Base-by-base conservation (phyloP, 164 flowering plant species). In the Cinnamomum micranthum region DNA sequence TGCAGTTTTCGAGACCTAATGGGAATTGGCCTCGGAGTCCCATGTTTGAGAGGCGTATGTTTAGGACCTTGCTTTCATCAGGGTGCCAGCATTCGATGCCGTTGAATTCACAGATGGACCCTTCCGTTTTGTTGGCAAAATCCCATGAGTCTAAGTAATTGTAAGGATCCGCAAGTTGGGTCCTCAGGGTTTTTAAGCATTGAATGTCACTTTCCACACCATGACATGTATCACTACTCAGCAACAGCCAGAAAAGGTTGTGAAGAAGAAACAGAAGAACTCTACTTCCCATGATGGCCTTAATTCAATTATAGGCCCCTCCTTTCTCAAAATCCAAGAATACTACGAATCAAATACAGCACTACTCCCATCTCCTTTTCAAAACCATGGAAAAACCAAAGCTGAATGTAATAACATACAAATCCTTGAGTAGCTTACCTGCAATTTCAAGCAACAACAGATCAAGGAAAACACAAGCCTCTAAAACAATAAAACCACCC, bases 41-140 rank as follows among this genome's bases (percentile, higher is more conserved):
- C 86, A 87, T 78, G 74, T 79, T 83, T 0, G 88, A 62, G 41
- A 93, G 87, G 35, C 67, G 70, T 69, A 93, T 78, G 65, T 85
- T 89, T 52, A 93, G 65, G 24, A 93, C 93, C 80, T 62, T 86
- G 76, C 77, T 88, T 83, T 93, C 97, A 51, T 89, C 83, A 0
- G 84, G 84, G 74, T 93, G 95, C 97, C 97, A 93, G 71, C 97
- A 93, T 0, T 86, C 88, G 15, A 93, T 76, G 50, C 97, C 97
- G 4, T 20, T 51, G 76, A 90, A 93, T n/a, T 66, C 81, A 73
- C 96, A 93, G 78, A 93, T 93, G 74, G 76, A 85, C 0, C 95
- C 95, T 66, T 86, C 60, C 14, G 0, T 35, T 2, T 7, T 27
- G 75, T 86, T 87, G 50, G 72, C 28, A 63, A 92, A 92, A 64